A percentile compares a stretch with the other conserved stretches of the same genome.
These are phyloP conservation scores for Kondoa malvinella DNA, from an alignment of 768 basidiomycete genomes.

Conservation along the genomic window DNA sequence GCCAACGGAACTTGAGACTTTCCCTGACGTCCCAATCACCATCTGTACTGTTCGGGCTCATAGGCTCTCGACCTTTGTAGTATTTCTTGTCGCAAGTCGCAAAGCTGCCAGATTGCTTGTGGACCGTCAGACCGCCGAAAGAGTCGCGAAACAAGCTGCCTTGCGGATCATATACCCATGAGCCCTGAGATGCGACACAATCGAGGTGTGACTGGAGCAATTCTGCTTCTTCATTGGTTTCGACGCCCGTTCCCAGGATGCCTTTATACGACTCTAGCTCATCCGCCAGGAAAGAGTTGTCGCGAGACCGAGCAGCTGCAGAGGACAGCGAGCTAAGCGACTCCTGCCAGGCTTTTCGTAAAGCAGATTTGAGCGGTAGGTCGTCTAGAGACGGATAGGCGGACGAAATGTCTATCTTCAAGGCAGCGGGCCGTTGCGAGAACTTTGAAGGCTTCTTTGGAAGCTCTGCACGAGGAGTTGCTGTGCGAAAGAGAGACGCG, in stretches of 20 bases:
- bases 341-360: conserved; percentile 10
- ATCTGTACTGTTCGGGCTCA: not conserved
- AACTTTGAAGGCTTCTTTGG: too few species aligned
- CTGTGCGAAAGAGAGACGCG: too few species aligned
- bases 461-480: too few species aligned
- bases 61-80: conserved; percentile 17
- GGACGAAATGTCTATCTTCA: not conserved
- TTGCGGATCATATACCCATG: conserved; percentile 22
- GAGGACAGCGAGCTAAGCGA: not conserved
- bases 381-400: not conserved
- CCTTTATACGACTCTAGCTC: conserved; percentile 13
- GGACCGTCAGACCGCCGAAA: conserved; percentile 18
- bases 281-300: not conserved
- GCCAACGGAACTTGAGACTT: conserved; percentile 25
- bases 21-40: conserved; percentile 22
- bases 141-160: conserved; percentile 7
- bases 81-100: conserved; percentile 26
- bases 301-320: not conserved
- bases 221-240: conserved; percentile 6
- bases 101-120: conserved; percentile 23
- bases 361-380: not conserved
- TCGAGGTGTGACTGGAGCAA: conserved; percentile 24
- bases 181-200: conserved; percentile 16
- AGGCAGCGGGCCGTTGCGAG: too few species aligned
- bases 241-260: conserved; percentile 23